Base-by-base conservation (phyloP, 768 basidiomycete species). In the Rhizopogon vulgaris region DNA sequence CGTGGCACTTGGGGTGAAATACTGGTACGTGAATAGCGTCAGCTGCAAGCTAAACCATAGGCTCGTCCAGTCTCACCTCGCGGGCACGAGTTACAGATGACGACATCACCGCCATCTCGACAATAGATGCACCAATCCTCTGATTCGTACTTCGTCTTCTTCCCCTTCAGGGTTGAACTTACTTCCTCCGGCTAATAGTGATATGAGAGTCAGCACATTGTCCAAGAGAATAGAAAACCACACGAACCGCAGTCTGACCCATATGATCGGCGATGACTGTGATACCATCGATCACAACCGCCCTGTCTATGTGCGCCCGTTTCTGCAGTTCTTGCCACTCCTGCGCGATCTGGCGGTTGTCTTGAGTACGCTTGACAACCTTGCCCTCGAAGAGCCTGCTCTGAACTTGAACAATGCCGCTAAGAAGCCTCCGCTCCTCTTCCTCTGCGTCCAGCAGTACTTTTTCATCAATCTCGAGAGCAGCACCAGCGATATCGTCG, bases 91-190 rank as follows among this genome's bases (percentile, higher is more conserved):
- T 52, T 32, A 58, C 83, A 84, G 12, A 74, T 48, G 38, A 75
- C 63, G 7, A 84, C 56, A 41, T 79, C 72, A 0, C 83, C 82
- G 1, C 82, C 83, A 47, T 84, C 83, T 30, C 77, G 70, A 62
- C 83, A 84, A 52, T 73, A 66, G 34, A 78, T 73, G 61, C 83
- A 84, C 67, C 71, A 81, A 54, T 84, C 81, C 60, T 84, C 79
- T 27, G 69, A 75, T 3, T 78, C 80, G 49, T 71, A 76, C 60
- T 69, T 69, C 22, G 48, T 54, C 61, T 52, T 67, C 37, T 60
- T 58, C n/a, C 61, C 60, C 56, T 75, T 64, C 22, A 51, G 57
- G 37, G 52, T 4, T 8, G 57, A 43, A 55, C 60, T 49, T 49
- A 38, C 10, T 24, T 49, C 50, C 32, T 52, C 40, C 32, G 57